Evolutionary conservation across 257 asterid genomes (phyloP).

Genomic region (Solanum pinnatisectum): DNA sequence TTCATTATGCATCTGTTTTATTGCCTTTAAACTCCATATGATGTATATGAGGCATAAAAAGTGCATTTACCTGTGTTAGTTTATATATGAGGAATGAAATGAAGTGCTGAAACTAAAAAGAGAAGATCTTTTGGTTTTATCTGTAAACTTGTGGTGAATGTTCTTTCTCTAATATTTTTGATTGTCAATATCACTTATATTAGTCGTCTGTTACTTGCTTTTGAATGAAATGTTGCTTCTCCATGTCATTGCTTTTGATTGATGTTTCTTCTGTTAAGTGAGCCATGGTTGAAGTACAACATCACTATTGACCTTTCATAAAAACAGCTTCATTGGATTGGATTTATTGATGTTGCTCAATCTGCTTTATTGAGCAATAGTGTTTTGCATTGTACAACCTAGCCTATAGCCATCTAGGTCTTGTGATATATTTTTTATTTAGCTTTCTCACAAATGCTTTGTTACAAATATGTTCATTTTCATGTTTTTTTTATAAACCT

Average conservation of each 20-base stretch:
- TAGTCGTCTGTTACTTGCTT: not conserved
- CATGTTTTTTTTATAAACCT: not conserved
- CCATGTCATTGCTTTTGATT: not conserved
- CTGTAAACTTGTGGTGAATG: not conserved
- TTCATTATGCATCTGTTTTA: not conserved
- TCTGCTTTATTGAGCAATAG: not conserved
- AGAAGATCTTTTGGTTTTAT: not conserved
- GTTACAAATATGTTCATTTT: not conserved
- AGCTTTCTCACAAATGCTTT: not conserved
- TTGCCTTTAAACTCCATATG: not conserved
- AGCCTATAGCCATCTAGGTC: not conserved
- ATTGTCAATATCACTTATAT: not conserved
- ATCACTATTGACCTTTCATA: not conserved
- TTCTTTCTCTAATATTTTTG: not conserved
- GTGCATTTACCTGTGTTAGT: not conserved
- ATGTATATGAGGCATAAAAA: not conserved
- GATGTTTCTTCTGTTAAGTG: not conserved
- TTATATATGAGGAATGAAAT: not conserved
- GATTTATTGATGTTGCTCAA: not conserved
- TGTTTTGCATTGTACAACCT: not conserved
- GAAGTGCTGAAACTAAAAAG: not conserved
- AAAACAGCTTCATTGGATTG: not conserved
- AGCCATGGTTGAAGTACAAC: not conserved
- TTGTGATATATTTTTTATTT: not conserved
- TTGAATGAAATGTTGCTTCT: not conserved